A percentile compares a stretch with the other conserved stretches of the same genome.
Conservation (phyloP, 805 yeast species). For the Candida mattraensis region DNA sequence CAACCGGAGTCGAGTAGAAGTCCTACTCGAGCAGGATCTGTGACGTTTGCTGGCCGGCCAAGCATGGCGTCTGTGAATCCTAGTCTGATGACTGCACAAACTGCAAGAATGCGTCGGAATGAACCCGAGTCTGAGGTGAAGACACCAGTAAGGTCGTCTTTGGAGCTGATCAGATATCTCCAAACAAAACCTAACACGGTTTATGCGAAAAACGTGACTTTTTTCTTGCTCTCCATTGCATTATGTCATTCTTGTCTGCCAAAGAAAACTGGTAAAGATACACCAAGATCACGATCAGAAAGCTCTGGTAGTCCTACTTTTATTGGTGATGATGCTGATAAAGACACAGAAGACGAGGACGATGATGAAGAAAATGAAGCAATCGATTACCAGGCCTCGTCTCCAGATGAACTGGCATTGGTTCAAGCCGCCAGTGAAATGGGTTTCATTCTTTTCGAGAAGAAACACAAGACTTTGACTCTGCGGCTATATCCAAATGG, state of each 20-base stretch:
- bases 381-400: conserved; percentile 85
- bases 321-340: conserved; percentile 6
- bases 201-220: conserved; percentile 70
- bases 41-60: conserved; percentile 49
- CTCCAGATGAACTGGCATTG: conserved; percentile 95
- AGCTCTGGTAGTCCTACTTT: conserved; percentile 3
- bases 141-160: conserved; percentile 51
- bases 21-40: conserved; percentile 19
- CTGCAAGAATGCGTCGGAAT: conserved; percentile 42
- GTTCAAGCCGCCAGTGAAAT: conserved; percentile 93
- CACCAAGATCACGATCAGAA: conserved; percentile 25
- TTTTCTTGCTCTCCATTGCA: conserved; percentile 80
- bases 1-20: conserved; percentile 6
- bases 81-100: conserved; percentile 26
- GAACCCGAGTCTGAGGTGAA: conserved; percentile 2
- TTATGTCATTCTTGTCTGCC: conserved; percentile 92
- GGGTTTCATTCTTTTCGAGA: conserved; percentile 82
- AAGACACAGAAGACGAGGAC: conserved; percentile 11
- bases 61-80: conserved; percentile 48
- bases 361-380: conserved; percentile 40
- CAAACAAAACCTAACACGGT: conserved; percentile 69
- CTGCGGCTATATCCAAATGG: conserved; percentile 85
- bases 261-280: conserved; percentile 37
- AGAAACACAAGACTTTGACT: conserved; percentile 57
- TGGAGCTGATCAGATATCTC: conserved; percentile 65